These are phyloP conservation scores for Paramecium caudatum DNA, from an alignment of 73 alveolate genomes.

Conservation along the genomic window DNA sequence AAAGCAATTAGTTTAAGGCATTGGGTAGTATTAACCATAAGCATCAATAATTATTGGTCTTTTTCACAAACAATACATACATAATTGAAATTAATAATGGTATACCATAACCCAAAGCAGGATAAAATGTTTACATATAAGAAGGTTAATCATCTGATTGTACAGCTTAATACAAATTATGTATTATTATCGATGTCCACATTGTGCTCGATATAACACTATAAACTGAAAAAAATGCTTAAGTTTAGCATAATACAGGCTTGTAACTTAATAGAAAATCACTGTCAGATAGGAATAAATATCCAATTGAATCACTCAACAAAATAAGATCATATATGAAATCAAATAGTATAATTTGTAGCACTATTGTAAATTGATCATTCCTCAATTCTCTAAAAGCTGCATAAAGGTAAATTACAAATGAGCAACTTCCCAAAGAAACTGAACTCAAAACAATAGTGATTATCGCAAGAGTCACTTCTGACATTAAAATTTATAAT, in stretches of 20 bases:
- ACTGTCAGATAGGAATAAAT: background rate
- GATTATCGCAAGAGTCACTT: background rate
- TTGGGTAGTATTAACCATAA: slow-evolving; percentile 27
- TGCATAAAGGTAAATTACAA: slow-evolving; percentile 27
- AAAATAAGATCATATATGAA: background rate
- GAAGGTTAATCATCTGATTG: background rate
- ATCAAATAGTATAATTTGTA: background rate
- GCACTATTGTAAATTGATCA: slow-evolving; percentile 15
- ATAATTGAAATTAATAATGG: background rate
- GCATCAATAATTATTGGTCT: slow-evolving; percentile 47
- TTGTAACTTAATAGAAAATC: background rate
- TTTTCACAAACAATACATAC: slow-evolving; percentile 54
- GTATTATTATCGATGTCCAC: background rate
- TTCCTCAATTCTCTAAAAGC: background rate
- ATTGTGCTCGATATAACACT: background rate
- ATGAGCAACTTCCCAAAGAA: background rate
- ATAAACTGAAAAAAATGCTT: slow-evolving; percentile 2
- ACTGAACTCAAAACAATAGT: background rate
- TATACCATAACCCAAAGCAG: slow-evolving; percentile 36
- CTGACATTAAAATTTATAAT: too few relatives aligned
- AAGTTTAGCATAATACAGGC: background rate
- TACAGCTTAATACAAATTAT: background rate
- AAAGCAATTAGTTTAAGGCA: slow-evolving; percentile 35
- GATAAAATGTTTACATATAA: slow-evolving; percentile 7
- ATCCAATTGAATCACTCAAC: slow-evolving; percentile 28